phyloP scores from a whole-genome alignment of 768 basidiomycete genomes.

The Lentinus brumalis region DNA sequence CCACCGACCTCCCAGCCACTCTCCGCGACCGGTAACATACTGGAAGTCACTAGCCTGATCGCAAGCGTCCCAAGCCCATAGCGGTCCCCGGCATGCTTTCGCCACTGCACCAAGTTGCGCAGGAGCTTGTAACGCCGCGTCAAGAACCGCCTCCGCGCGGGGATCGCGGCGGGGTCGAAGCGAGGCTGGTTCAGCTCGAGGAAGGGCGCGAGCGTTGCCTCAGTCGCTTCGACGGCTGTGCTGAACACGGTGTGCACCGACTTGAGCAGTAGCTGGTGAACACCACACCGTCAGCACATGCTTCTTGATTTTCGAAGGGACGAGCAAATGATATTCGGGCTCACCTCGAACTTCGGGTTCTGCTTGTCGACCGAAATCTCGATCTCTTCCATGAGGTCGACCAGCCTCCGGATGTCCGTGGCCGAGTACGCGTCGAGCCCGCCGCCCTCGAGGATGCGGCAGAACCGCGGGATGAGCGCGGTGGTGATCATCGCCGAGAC shows the following conservation, averaged over 20 bases:
- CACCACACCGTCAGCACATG: not conserved
- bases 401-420: slow-evolving; percentile 55
- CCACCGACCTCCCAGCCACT: slow-evolving; percentile 90
- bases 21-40: slow-evolving; percentile 66
- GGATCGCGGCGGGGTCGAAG: slow-evolving; percentile 79
- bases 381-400: slow-evolving; percentile 80
- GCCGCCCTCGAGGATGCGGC: slow-evolving; percentile 75
- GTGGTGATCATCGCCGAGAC: slow-evolving; percentile 89
- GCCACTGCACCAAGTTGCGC: slow-evolving; percentile 73
- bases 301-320: not conserved
- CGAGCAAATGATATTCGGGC: slow-evolving; percentile 8
- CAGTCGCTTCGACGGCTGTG: slow-evolving; percentile 52
- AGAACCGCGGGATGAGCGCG: slow-evolving; percentile 73
- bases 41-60: slow-evolving; percentile 55
- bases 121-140: slow-evolving; percentile 70
- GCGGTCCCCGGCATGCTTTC: slow-evolving; percentile 66
- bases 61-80: slow-evolving; percentile 59
- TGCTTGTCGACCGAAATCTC: slow-evolving; percentile 71
- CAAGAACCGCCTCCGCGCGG: slow-evolving; percentile 72
- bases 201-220: slow-evolving; percentile 53
- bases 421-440: slow-evolving; percentile 82
- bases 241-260: slow-evolving; percentile 55
- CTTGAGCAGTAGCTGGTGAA: slow-evolving; percentile 55
- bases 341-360: slow-evolving; percentile 65
- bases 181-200: slow-evolving; percentile 41